Conservation (phyloP, 148 eudicot species). For the Dianthus caryophyllus region DNA sequence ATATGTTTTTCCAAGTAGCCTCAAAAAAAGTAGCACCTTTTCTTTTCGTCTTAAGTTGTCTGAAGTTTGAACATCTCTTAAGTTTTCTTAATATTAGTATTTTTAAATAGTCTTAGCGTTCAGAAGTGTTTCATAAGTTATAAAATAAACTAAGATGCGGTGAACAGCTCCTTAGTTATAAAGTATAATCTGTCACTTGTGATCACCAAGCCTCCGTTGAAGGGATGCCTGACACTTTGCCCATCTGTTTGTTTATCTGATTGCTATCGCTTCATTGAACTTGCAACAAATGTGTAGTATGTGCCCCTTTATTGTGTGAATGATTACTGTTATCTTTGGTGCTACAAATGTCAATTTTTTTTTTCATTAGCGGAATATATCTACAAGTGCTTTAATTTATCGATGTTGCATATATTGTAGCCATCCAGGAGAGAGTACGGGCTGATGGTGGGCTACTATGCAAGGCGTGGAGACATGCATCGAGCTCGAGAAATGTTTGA, state of each 20-base stretch:
- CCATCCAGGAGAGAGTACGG: conserved; percentile 98
- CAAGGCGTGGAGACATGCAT: conserved; percentile 91
- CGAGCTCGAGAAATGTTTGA: conserved; percentile 94
- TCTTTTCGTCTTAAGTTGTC: too few species aligned
- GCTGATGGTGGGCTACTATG: conserved; percentile 87
- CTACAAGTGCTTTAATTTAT: not conserved
- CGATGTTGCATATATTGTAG: conserved; percentile 34
- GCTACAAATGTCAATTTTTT: not conserved
- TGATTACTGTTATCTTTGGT: not conserved
- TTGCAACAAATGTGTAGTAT: not conserved
- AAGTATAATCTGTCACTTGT: not conserved
- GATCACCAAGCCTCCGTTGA: not conserved
- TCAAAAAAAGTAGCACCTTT: too few species aligned
- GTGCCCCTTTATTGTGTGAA: not conserved
- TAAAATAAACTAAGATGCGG: not conserved
- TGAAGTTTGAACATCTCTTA: too few species aligned
- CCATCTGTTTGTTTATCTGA: not conserved
- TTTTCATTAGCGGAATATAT: not conserved
- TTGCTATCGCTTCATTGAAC: too few species aligned
- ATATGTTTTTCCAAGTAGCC: too few species aligned
- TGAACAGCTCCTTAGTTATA: not conserved
- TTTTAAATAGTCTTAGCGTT: too few species aligned
- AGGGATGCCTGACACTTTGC: not conserved
- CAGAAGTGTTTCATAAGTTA: too few species aligned
- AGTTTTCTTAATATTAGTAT: too few species aligned